Evolutionary conservation across 495 filamentous ascomycete species (phyloP), one percentile per base, ranked within the genome.

Genomic region (Annulohypoxylon maeteangense): DNA sequence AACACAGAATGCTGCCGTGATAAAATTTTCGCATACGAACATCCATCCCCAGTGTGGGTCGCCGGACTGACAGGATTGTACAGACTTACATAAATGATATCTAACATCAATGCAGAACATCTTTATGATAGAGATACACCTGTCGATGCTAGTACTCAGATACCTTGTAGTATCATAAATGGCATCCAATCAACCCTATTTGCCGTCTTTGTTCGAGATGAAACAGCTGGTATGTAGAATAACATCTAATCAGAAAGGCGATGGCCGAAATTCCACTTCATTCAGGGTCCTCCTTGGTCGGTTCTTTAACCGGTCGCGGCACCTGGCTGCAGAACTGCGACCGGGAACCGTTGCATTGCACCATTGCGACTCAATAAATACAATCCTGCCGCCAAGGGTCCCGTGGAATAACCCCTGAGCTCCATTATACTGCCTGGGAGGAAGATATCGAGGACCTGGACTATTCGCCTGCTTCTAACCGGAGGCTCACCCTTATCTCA

Each of bases 1-100:
- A 22, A 44, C 59, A 44, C 40, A 45, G 58, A n/a, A 20, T 22
- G 54, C 31, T n/a, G 42, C 62, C 25, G 32, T 25, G 25, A 42
- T 56, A 59, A 67, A 70, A 29, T 60, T 70, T 71, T 70, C 53
- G 67, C 53, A 70, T 74, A 57, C 62, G 63, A 63, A 74, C 42
- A 25, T 50, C 29, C 34, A 23, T 18, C 65, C 54, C 59, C 27
- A 29, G 45, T 58, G 67, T 71, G 59, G 57, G 51, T 54, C 27
- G 53, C 70, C 36, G 62, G 34, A 70, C 62, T 51, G 29, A 25
- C 32, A 36, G n/a, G 25, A 60, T 66, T 32, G 45, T 69, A 62
- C 62, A 58, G 48, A 47, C 47, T 14, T 62, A 38, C 40, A 32
- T 63, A 45, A 11, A 54, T 60, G 51, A 65, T 69, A 58, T 45